Evolutionary conservation across 208 protist genomes (phyloP).

Genomic region (Wallacemonas sp.): DNA sequence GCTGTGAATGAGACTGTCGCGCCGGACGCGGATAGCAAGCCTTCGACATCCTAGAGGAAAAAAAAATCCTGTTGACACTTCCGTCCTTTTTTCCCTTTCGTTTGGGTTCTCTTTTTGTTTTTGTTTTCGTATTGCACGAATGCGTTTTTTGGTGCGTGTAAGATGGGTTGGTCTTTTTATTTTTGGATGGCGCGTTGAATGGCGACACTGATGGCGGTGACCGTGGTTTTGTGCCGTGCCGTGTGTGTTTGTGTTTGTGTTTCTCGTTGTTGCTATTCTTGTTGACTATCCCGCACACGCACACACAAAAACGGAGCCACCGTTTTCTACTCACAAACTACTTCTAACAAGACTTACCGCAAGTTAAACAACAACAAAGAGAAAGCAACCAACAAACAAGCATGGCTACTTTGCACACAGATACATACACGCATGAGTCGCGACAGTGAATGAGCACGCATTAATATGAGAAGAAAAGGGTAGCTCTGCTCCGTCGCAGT

Average conservation of each 20-base stretch:
- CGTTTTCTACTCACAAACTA: neutral
- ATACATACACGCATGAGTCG: constrained; percentile 13
- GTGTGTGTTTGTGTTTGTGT: constrained; percentile 1
- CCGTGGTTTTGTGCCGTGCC: too few species aligned
- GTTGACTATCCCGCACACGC: neutral
- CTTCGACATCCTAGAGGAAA: neutral
- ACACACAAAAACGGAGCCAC: neutral
- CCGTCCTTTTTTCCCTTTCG: neutral
- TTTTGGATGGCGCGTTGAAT: too few species aligned
- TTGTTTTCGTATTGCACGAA: too few species aligned
- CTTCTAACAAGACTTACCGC: neutral
- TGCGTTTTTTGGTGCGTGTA: too few species aligned
- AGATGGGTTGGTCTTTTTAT: too few species aligned
- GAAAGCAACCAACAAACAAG: too few species aligned
- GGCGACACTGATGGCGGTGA: too few species aligned
- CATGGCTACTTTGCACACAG: neutral
- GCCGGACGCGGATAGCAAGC: neutral
- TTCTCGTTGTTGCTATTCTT: too few species aligned
- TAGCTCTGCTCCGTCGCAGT: too few species aligned
- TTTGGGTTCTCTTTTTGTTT: constrained; percentile 2
- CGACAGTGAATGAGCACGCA: too few species aligned
- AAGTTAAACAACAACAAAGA: neutral
- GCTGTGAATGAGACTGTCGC: neutral
- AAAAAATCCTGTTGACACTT: too few species aligned
- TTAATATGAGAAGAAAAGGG: too few species aligned